Base-by-base conservation (phyloP, 495 filamentous ascomycete species). In the Hypoxylon fuscum region DNA sequence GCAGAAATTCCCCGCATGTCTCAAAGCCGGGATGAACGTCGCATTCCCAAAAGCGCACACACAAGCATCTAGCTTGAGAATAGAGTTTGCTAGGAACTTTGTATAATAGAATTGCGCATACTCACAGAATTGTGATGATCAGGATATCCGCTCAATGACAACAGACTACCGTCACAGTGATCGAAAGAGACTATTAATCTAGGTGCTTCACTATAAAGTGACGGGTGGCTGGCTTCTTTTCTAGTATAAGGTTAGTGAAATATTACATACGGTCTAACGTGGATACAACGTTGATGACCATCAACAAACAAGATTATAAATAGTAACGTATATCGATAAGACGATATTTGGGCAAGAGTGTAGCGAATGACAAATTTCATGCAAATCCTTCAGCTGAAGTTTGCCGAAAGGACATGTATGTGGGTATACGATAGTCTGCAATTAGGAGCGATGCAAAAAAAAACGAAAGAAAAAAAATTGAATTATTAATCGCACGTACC, bases 351-450 rank as follows among this genome's bases (percentile, higher is more conserved):
- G 18, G 27, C 23, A 41, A 38, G 12, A 42, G 42, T 5, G 21
- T 31, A 35, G 41, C 29, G 20, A 54, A 66, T 62, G 46, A 52
- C 47, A 45, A 62, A 62, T 53, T 61, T n/a, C 34, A 59, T 57
- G 46, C 41, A 54, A 54, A 57, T 66, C 63, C 52, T 66, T 66
- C 63, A 66, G 63, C 63, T 66, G 57, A 61, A 57, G 32, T 17
- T 61, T 47, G 50, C 46, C 51, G 49, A 48, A 38, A 31, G 15
- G 38, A 53, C 21, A 53, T 20, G 23, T 25, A 47, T 25, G 37
- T 21, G 45, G n/a, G n/a, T n/a, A n/a, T n/a, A n/a, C n/a, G n/a
- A n/a, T n/a, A n/a, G n/a, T n/a, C 38, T 10, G 23, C 18, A 31
- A 65, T 40, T 15, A 41, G 50, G 51, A n/a, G n/a, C n/a, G n/a